Conservation (phyloP, 202 grass and related monocot species). For the Zizania palustris region DNA sequence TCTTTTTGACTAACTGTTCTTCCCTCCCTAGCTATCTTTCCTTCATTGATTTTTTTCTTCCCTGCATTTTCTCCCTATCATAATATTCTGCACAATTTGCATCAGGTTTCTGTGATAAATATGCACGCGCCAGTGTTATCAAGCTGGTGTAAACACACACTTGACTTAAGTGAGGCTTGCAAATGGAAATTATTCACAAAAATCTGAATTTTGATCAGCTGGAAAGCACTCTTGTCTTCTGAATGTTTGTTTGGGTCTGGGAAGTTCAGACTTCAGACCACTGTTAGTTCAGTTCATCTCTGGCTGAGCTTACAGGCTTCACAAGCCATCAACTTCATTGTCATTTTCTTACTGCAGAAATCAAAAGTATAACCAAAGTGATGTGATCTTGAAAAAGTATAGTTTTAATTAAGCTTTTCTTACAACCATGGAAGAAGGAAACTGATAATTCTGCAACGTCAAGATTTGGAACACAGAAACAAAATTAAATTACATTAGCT, state of each 20-base stretch:
- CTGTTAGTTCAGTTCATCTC: background rate
- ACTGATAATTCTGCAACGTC: background rate
- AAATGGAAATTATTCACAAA: background rate
- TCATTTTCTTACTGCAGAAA: background rate
- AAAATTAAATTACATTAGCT: slow-evolving; percentile 36
- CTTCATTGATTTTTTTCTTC: background rate
- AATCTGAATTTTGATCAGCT: background rate
- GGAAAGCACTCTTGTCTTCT: background rate
- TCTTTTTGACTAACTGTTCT: slow-evolving; percentile 40
- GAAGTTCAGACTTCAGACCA: background rate
- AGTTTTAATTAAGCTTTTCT: background rate
- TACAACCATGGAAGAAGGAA: background rate
- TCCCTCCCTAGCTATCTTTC: background rate
- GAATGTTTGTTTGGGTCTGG: background rate
- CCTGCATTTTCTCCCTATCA: background rate
- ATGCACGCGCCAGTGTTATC: background rate
- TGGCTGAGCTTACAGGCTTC: background rate
- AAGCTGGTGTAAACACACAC: background rate
- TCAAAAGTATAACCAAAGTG: background rate
- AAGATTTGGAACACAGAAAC: slow-evolving; percentile 30
- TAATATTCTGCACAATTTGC: background rate
- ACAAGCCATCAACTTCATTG: background rate
- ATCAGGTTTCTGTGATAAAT: background rate
- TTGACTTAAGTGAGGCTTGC: background rate
- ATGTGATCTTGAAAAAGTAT: background rate